These are phyloP conservation scores for Madurella fahalii DNA, from an alignment of 2,329 filamentous ascomycete species.

Conservation along the genomic window DNA sequence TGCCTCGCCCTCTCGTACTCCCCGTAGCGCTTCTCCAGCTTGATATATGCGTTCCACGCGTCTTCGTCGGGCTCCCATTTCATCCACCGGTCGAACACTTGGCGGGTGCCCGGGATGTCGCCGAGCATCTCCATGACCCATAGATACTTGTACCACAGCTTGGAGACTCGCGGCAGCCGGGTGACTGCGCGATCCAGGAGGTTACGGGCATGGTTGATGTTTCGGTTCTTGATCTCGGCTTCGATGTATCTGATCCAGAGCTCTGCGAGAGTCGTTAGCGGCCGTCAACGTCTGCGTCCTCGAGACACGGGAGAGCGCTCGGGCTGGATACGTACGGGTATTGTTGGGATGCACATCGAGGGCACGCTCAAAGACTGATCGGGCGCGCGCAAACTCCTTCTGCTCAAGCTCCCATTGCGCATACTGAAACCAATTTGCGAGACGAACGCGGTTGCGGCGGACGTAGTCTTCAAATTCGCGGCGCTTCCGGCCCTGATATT, in stretches of 20 bases:
- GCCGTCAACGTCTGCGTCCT: neutral
- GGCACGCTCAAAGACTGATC: slow-evolving; percentile 91
- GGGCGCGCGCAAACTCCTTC: slow-evolving; percentile 89
- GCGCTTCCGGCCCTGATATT: slow-evolving; percentile 92
- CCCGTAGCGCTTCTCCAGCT: slow-evolving; percentile 90
- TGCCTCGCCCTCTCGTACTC: slow-evolving; percentile 87
- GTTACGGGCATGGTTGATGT: slow-evolving; percentile 96
- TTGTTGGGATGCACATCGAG: slow-evolving; percentile 88
- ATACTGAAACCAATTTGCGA: slow-evolving; percentile 99
- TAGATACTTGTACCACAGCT: slow-evolving; percentile 99
- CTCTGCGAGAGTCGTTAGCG: slow-evolving; percentile 19
- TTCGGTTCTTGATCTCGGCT: slow-evolving; percentile 89
- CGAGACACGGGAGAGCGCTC: slow-evolving; percentile 48
- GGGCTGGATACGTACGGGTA: slow-evolving; percentile 43
- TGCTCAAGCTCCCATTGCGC: slow-evolving; percentile 96
- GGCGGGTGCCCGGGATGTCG: slow-evolving; percentile 84
- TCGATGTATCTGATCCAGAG: slow-evolving; percentile 95
- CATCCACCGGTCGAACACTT: slow-evolving; percentile 98
- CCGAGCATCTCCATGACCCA: slow-evolving; percentile 98
- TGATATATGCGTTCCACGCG: slow-evolving; percentile 94
- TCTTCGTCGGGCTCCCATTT: slow-evolving; percentile 95
- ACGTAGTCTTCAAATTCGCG: slow-evolving; percentile 99
- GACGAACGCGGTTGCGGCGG: slow-evolving; percentile 85
- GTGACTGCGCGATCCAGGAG: slow-evolving; percentile 92
- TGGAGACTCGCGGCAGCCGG: slow-evolving; percentile 84